Conservation (phyloP, 805 yeast species). For the Sugiyamaella smithiae region DNA sequence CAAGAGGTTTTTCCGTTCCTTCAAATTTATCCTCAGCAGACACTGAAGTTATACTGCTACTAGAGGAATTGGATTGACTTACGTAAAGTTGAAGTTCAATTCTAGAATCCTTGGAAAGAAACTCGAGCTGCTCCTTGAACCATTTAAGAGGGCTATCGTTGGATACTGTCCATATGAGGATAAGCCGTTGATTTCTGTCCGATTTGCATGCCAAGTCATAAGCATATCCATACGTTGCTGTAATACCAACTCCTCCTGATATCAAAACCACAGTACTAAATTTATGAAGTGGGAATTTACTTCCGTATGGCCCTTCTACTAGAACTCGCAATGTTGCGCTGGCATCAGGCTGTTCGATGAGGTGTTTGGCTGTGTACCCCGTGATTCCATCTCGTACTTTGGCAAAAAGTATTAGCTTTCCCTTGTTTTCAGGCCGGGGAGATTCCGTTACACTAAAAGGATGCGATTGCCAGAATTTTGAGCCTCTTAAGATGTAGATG, state of each 20-base stretch:
- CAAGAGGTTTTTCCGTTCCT: background rate
- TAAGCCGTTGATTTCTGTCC: conserved; percentile 19
- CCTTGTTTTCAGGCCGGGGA: conserved; percentile 16
- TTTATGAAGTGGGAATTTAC: conserved; percentile 45
- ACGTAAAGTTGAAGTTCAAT: conserved; percentile 35
- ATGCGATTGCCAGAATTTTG: conserved; percentile 66
- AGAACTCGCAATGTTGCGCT: conserved; percentile 21
- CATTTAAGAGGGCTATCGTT: conserved; percentile 29
- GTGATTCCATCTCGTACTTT: conserved; percentile 23
- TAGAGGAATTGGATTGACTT: conserved; percentile 24
- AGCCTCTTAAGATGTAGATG: conserved; percentile 52
- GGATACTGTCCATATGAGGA: conserved; percentile 34
- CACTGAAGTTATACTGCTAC: conserved; percentile 1
- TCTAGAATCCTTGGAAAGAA: conserved; percentile 24
- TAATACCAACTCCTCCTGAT: conserved; percentile 77
- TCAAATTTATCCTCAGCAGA: background rate
- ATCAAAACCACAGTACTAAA: conserved; percentile 57
- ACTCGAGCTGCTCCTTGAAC: conserved; percentile 31
- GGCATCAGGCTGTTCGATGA: conserved; percentile 6
- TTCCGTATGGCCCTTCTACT: conserved; percentile 75
- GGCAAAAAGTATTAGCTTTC: conserved; percentile 17
- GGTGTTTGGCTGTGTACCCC: conserved; percentile 11
- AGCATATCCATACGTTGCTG: conserved; percentile 52
- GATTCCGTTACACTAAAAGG: conserved; percentile 53
- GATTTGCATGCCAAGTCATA: conserved; percentile 15